Evolutionary conservation across 129 eudicot genomes (phyloP).

Genomic region (Logfia minima): DNA sequence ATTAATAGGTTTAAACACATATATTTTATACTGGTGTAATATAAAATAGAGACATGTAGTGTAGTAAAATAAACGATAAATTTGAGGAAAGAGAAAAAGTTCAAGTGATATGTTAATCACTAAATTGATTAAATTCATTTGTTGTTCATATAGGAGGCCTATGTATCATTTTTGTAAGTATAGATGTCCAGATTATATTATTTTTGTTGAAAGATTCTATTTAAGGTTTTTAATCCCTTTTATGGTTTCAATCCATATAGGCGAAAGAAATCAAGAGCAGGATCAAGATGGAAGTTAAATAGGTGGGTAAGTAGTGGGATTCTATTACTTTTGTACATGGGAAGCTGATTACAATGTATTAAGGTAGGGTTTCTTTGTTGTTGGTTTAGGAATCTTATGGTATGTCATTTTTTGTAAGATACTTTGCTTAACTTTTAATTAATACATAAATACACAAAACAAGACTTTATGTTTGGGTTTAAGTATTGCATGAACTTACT

Average conservation of each 20-base stretch:
- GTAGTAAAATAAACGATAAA: too few relatives aligned
- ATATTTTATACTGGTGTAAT: too few relatives aligned
- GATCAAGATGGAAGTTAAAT: constrained; percentile 27
- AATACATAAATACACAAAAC: background rate
- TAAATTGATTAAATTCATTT: too few relatives aligned
- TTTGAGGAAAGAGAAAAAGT: too few relatives aligned
- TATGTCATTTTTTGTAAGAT: constrained; percentile 28
- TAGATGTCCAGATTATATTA: background rate
- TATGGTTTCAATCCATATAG: constrained; percentile 23
- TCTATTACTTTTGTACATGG: constrained; percentile 52
- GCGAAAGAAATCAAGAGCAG: constrained; percentile 41
- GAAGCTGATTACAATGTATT: constrained; percentile 31
- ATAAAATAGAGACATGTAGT: too few relatives aligned
- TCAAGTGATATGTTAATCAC: too few relatives aligned
- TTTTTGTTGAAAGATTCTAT: background rate
- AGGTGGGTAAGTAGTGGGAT: constrained; percentile 41
- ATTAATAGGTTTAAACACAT: too few relatives aligned
- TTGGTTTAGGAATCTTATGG: constrained; percentile 45
- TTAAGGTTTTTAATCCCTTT: background rate
- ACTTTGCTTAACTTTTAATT: constrained; percentile 21
- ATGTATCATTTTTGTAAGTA: too few relatives aligned
- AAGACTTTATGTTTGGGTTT: background rate
- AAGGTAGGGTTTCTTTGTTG: constrained; percentile 41
- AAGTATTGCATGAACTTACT: background rate
- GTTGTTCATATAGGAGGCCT: too few relatives aligned